Evolutionary conservation across 73 alveolate species (phyloP), one percentile per base, ranked within the genome.

Genomic region (Breviolum minutum): DNA sequence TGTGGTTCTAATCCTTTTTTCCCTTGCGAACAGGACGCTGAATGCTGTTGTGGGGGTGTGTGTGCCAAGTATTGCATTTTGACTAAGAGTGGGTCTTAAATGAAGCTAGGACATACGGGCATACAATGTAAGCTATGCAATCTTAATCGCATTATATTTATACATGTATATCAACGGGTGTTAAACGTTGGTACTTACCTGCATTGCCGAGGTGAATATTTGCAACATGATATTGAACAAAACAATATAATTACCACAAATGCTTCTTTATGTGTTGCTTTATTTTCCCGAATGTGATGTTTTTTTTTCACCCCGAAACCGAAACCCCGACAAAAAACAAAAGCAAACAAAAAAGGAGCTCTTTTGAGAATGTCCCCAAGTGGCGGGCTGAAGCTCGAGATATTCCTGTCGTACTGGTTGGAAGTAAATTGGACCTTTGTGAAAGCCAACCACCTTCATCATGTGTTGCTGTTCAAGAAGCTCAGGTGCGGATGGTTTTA

Each of bases 321-420:
- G n/a, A n/a, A n/a, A n/a, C n/a, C n/a, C 54, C 54, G 54, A 40
- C 54, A 40, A n/a, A n/a, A n/a, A n/a, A n/a, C n/a, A n/a, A n/a
- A n/a, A n/a, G n/a, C n/a, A n/a, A 40, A 40, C 54, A 3, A 2
- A 40, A 26, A 68, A 90, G 97, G 97, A 90, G 68, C 62, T 90
- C 97, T 63, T 90, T 90, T 81, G 88, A 90, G 48, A 90, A 63
- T 13, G 64, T 90, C 88, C 87, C 68, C 87, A 90, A 90, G 88
- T 90, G 97, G 97, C 74, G 76, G 73, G 54, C 48, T 30, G 97
- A 90, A 71, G 80, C 48, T 22, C 62, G 87, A 76, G 97, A 90
- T 54, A 87, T 77, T 69, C 97, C 97, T 19, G 82, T 90, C 63
- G 87, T 90, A 16, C 88, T 90, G 88, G 87, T 90, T 81, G 97